phyloP scores from a whole-genome alignment of 2,329 filamentous ascomycete genomes.

The Scedosporium boydii region DNA sequence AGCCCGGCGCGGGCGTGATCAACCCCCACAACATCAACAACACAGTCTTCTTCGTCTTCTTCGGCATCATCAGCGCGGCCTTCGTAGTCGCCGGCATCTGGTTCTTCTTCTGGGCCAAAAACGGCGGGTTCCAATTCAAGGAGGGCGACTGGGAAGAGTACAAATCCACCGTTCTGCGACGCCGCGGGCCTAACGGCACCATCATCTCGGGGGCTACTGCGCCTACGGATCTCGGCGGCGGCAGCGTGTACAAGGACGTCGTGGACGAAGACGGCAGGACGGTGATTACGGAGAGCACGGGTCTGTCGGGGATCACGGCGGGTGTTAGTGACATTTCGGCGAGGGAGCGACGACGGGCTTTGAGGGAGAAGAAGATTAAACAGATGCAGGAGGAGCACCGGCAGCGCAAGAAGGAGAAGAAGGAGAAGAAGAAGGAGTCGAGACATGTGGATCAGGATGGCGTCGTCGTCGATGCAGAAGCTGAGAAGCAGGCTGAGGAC shows the following conservation, averaged over 20 bases:
- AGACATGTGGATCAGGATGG: slow-evolving; percentile 48
- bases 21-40: slow-evolving; percentile 50
- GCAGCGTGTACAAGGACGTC: slow-evolving; percentile 71
- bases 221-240: slow-evolving; percentile 77
- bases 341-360: slow-evolving; percentile 46
- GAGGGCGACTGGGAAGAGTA: slow-evolving; percentile 96
- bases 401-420: slow-evolving; percentile 32
- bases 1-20: slow-evolving; percentile 40
- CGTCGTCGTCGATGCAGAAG: slow-evolving; percentile 49
- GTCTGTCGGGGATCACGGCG: slow-evolving; percentile 45
- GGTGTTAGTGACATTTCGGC: slow-evolving; percentile 46
- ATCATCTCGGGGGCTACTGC: slow-evolving; percentile 74
- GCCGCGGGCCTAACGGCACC: slow-evolving; percentile 81
- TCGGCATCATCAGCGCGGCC: slow-evolving; percentile 69
- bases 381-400: slow-evolving; percentile 23
- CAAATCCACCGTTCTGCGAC: slow-evolving; percentile 84
- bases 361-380: slow-evolving; percentile 35
- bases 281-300: slow-evolving; percentile 33
- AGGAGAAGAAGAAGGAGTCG: slow-evolving; percentile 18
- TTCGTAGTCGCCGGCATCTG: slow-evolving; percentile 74
- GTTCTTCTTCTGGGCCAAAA: slow-evolving; percentile 99
- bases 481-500: slow-evolving; percentile 53
- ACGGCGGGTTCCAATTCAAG: slow-evolving; percentile 83
- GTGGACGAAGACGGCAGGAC: slow-evolving; percentile 39
- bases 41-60: slow-evolving; percentile 70